Base-by-base conservation (phyloP, 164 flowering plant species). In the Liriodendron chinense region DNA sequence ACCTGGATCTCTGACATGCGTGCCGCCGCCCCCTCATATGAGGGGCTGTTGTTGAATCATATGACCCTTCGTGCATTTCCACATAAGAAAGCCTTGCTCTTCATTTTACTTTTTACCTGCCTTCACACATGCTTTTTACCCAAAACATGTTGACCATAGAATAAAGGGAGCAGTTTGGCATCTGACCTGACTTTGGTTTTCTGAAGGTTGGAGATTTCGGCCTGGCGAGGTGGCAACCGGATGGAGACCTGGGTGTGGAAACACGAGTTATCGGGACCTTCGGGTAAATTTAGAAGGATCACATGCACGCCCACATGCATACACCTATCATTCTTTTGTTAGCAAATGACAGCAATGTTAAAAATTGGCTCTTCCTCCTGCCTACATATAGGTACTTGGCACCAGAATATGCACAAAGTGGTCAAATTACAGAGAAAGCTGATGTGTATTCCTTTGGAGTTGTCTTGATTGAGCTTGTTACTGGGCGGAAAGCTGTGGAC, bases 361-460 rank as follows among this genome's bases (percentile, higher is more conserved):
- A 13, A 34, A 34, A 26, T 1, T 12, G 1, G 28, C n/a, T n/a
- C 16, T 53, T 53, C 59, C 21, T 14, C 21, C 7, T 65, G 47
- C 65, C 7, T 63, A 43, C 65, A 22, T 63, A 7, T 25, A 95
- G 98, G 86, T 94, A 95, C 83, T 77, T 95, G 81, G 94, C 98
- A 69, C 98, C 98, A 68, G 98, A 95, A 81, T 95, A 95, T 80
- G 96, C 96, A 49, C 97, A 94, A 80, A 93, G 87, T 79, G 98
- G 98, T 9, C 93, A 93, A 82, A 87, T 94, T 23, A 92, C 98
- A 49, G 98, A 93, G 72, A 94, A 94, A 74, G 93, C 98, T 68
- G 98, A 95, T 86, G 98, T 91, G 1, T 95, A 92, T 74, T 89
- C 98, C 26, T 91, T 95, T 74, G 98, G 98, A 28, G 91, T 95